Evolutionary conservation across 441 rosid species (phyloP).

Genomic region (Raphanus hybrid): DNA sequence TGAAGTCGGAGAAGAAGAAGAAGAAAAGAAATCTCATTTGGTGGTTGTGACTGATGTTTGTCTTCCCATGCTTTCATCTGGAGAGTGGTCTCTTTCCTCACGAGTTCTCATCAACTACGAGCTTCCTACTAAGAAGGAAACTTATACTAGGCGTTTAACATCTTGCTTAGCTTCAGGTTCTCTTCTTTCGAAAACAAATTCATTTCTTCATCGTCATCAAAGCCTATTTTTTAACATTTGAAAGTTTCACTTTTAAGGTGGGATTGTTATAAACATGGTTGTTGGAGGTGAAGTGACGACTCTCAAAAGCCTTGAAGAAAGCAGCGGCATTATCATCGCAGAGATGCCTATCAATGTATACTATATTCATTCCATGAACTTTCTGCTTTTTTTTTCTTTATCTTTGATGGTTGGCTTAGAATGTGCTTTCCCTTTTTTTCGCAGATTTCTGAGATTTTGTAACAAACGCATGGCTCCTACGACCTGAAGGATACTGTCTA

Average conservation of each 20-base stretch:
- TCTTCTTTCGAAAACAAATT: background rate
- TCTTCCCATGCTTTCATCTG: slow-evolving; percentile 63
- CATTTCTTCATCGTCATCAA: slow-evolving; percentile 9
- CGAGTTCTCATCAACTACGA: slow-evolving; percentile 84
- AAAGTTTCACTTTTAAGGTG: slow-evolving; percentile 83
- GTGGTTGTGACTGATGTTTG: slow-evolving; percentile 40
- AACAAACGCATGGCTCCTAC: background rate
- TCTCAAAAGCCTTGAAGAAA: slow-evolving; percentile 80
- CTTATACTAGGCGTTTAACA: slow-evolving; percentile 69
- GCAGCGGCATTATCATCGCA: slow-evolving; percentile 64
- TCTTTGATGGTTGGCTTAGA: background rate
- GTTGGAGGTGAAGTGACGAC: slow-evolving; percentile 91
- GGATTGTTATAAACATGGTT: slow-evolving; percentile 86
- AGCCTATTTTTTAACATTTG: background rate
- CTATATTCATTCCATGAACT: background rate
- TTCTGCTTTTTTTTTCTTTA: background rate
- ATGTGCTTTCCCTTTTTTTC: slow-evolving; percentile 18
- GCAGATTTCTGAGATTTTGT: slow-evolving; percentile 88
- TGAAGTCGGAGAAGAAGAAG: slow-evolving; percentile 48
- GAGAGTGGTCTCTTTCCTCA: slow-evolving; percentile 68
- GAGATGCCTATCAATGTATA: slow-evolving; percentile 91
- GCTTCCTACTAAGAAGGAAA: slow-evolving; percentile 87
- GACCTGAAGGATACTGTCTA: background rate
- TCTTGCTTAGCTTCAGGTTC: slow-evolving; percentile 90
- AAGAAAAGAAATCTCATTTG: slow-evolving; percentile 56